Conservation (phyloP, 2,329 filamentous ascomycete species). For the Botrytis sinoallii region DNA sequence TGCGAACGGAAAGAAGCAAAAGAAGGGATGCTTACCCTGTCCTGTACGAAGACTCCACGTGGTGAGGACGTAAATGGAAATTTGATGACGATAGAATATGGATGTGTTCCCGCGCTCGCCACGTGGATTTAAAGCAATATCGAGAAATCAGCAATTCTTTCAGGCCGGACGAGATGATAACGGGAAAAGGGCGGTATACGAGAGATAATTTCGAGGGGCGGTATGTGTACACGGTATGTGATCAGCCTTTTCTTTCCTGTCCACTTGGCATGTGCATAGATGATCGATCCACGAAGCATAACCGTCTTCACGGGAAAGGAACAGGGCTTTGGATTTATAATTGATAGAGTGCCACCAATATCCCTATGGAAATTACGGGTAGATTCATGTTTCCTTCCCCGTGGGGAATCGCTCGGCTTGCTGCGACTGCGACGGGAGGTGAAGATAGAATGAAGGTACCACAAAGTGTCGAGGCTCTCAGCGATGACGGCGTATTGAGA, state of each 20-base stretch:
- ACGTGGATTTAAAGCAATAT: constrained; percentile 11
- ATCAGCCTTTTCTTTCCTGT: constrained; percentile 10
- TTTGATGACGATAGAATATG: constrained; percentile 13
- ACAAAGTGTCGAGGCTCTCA: background rate
- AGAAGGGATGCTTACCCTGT: background rate
- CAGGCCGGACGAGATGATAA: background rate
- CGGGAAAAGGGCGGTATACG: background rate
- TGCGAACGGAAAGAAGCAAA: background rate
- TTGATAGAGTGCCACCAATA: constrained; percentile 3
- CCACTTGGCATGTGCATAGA: constrained; percentile 14
- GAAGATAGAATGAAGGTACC: background rate
- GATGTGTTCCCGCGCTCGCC: constrained; percentile 2
- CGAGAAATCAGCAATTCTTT: background rate
- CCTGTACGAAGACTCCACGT: constrained; percentile 9
- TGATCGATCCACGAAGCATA: constrained; percentile 3
- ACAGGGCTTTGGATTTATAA: background rate
- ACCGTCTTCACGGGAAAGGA: background rate
- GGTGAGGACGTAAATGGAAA: constrained; percentile 4
- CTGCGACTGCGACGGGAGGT: background rate
- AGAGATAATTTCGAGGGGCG: background rate
- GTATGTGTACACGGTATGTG: constrained; percentile 4
- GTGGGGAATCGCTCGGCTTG: background rate
- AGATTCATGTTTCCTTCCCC: background rate
- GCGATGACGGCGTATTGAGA: background rate
- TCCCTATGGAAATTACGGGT: background rate